Conservation (phyloP, 2,329 filamentous ascomycete genomes). For the Diplodia sapinea region DNA sequence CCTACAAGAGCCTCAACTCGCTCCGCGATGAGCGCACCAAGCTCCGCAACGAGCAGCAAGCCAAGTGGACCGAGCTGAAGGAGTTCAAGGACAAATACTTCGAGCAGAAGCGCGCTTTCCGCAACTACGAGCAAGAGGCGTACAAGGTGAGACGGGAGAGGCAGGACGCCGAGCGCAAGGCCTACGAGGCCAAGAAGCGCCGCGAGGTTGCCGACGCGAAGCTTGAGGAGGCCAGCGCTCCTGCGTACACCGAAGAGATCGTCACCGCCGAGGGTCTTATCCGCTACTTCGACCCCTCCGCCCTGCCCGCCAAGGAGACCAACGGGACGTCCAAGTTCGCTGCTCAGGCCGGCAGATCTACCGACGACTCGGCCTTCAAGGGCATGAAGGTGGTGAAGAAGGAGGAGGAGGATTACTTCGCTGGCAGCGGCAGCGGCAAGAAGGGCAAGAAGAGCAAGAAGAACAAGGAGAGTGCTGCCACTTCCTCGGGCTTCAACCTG, state of each 20-base stretch:
- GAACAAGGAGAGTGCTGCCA: slow-evolving; percentile 56
- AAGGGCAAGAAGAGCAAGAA: slow-evolving; percentile 94
- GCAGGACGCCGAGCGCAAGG: slow-evolving; percentile 79
- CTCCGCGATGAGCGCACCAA: slow-evolving; percentile 86
- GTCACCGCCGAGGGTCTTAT: slow-evolving; percentile 85
- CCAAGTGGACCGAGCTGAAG: slow-evolving; percentile 80
- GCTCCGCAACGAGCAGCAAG: slow-evolving; percentile 83
- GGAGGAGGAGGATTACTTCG: slow-evolving; percentile 85
- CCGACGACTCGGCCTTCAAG: slow-evolving; percentile 84
- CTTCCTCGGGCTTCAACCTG: slow-evolving; percentile 75
- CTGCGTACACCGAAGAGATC: slow-evolving; percentile 92
- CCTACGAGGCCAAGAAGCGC: slow-evolving; percentile 72
- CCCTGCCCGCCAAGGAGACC: slow-evolving; percentile 67
- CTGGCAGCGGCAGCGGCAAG: slow-evolving; percentile 69
- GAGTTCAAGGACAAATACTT: slow-evolving; percentile 91
- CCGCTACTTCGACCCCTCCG: slow-evolving; percentile 84
- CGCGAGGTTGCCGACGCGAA: slow-evolving; percentile 77
- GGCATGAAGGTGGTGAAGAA: slow-evolving; percentile 84
- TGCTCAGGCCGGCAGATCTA: slow-evolving; percentile 79
- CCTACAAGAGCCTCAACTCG: slow-evolving; percentile 83
- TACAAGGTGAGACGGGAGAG: slow-evolving; percentile 78
- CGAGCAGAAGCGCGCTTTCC: slow-evolving; percentile 78
- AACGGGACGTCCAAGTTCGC: slow-evolving; percentile 69
- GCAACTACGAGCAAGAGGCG: slow-evolving; percentile 82
- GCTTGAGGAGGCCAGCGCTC: slow-evolving; percentile 81